These are phyloP conservation scores for Leishmania lainsoni DNA, from an alignment of 208 protist species.

Conservation along the genomic window DNA sequence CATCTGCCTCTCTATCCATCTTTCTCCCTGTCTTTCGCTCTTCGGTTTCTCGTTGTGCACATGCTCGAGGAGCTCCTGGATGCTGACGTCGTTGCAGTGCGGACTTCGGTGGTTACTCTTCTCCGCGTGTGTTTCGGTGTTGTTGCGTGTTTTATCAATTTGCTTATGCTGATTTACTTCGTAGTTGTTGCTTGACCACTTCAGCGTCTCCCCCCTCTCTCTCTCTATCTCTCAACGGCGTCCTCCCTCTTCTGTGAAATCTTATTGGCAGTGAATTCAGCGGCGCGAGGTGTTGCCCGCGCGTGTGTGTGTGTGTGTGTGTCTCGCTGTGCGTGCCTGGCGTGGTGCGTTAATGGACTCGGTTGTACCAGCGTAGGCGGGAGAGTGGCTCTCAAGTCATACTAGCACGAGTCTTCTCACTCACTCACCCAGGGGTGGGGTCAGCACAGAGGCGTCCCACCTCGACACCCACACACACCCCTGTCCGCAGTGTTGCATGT, in stretches of 20 bases:
- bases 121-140: neutral
- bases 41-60: neutral
- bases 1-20: neutral
- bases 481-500: too few species aligned
- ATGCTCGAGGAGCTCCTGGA: neutral
- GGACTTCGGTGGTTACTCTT: neutral
- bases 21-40: neutral
- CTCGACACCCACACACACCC: too few species aligned
- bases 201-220: slow-evolving; percentile 2
- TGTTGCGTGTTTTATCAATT: neutral
- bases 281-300: neutral
- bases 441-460: too few species aligned
- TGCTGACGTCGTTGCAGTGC: neutral
- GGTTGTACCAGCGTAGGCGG: too few species aligned
- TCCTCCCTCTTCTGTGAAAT: neutral
- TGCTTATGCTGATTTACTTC: neutral
- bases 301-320: neutral
- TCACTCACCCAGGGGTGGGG: too few species aligned
- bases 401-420: neutral
- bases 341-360: too few species aligned
- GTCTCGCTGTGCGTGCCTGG: neutral
- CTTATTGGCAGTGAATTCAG: neutral
- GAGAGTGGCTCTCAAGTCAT: neutral
- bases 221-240: neutral
- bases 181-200: slow-evolving; percentile 2